phyloP scores from a whole-genome alignment of 2,329 filamentous ascomycete species.

The Penicillium sp. region DNA sequence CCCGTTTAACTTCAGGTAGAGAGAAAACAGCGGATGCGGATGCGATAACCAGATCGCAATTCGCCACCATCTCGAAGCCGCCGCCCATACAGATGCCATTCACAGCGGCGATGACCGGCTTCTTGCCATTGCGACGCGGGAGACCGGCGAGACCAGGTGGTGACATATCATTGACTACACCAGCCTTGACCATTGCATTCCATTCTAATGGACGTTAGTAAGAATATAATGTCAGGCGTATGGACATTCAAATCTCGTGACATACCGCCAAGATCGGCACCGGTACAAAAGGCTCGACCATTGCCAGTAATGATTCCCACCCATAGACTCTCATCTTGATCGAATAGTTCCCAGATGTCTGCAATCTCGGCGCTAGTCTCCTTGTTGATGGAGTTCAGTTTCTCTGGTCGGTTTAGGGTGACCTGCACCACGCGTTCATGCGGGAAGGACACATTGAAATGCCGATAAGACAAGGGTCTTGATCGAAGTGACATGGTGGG shows the following conservation, averaged over 20 bases:
- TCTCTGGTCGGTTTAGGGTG: conserved; percentile 43
- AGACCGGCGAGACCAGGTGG: conserved; percentile 64
- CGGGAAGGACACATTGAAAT: conserved; percentile 39
- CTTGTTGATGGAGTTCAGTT: conserved; percentile 45
- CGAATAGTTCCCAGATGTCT: conserved; percentile 60
- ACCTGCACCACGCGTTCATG: conserved; percentile 44
- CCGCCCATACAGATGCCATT: conserved; percentile 75
- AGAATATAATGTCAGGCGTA: not conserved
- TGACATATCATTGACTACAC: conserved; percentile 35
- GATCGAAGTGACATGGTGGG: conserved; percentile 27
- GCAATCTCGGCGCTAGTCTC: conserved; percentile 46
- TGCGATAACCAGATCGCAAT: conserved; percentile 65
- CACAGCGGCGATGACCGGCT: conserved; percentile 74
- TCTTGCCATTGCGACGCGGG: conserved; percentile 66
- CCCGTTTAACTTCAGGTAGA: conserved; percentile 70
- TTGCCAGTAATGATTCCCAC: conserved; percentile 65
- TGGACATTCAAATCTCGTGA: not conserved
- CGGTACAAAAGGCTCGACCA: conserved; percentile 67
- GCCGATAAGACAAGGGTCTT: conserved; percentile 12
- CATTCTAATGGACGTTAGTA: conserved; percentile 47
- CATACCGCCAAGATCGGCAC: conserved; percentile 58
- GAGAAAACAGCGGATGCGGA: conserved; percentile 60
- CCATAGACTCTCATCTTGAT: conserved; percentile 60
- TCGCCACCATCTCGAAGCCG: conserved; percentile 73
- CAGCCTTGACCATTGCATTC: conserved; percentile 47